Evolutionary conservation across 139 green algal species (phyloP).

Genomic region (Chlorella sp.): DNA sequence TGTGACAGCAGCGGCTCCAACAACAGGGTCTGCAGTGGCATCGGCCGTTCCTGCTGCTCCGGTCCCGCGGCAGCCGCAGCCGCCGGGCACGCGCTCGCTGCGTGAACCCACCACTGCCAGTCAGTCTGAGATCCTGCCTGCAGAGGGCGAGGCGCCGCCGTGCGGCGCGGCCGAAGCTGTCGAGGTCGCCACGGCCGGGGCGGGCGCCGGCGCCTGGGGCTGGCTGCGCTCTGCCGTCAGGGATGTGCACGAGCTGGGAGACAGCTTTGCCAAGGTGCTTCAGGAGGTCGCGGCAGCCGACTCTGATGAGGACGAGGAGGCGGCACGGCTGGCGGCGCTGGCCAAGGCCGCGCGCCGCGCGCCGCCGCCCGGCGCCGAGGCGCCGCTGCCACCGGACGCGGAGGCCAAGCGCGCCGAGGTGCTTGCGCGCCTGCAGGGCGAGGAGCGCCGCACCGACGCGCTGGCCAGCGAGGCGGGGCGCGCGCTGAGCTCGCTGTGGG

Average conservation of each 20-base stretch:
- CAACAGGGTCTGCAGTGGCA: no score
- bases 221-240: constrained; percentile 14
- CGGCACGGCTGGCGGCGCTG: background rate
- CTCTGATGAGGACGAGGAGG: background rate
- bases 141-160: no score
- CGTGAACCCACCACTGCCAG: no score
- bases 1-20: no score
- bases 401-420: constrained; percentile 4
- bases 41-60: no score
- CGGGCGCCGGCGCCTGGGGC: background rate
- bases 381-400: constrained; percentile 6
- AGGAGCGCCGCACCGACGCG: background rate
- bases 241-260: constrained; percentile 28
- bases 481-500: constrained; percentile 19
- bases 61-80: no score
- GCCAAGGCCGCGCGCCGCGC: background rate
- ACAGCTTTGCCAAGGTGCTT: constrained; percentile 28
- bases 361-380: background rate
- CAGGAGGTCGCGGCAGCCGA: constrained; percentile 18
- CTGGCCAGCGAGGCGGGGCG: background rate
- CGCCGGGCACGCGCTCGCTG: no score
- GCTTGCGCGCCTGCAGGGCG: constrained; percentile 21
- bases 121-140: no score
- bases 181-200: no score
- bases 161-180: no score